A percentile compares a stretch with the other conserved stretches of the same genome.
Evolutionary conservation across 192 early-diverging fungal species (phyloP).

Genomic region (Coemansia sp.): DNA sequence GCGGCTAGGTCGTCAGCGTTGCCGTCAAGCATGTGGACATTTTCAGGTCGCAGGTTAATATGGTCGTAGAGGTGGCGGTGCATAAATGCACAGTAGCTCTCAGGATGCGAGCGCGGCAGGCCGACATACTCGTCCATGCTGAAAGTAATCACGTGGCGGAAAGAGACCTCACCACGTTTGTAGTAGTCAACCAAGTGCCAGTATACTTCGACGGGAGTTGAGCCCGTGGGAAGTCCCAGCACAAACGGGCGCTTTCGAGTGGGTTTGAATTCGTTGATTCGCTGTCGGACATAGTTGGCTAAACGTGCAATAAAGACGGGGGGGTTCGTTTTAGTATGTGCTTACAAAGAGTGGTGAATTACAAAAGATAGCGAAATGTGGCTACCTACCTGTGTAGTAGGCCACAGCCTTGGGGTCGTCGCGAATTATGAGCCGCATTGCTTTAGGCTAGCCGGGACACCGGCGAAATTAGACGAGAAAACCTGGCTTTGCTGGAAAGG

Average conservation of each 20-base stretch:
- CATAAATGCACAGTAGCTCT: slow-evolving; percentile 90
- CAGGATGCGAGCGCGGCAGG: slow-evolving; percentile 72
- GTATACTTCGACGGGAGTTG: slow-evolving; percentile 80
- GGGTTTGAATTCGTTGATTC: slow-evolving; percentile 78
- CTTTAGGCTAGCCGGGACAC: slow-evolving; percentile 3
- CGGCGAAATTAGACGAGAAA: not conserved
- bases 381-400: slow-evolving; percentile 48
- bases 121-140: slow-evolving; percentile 91
- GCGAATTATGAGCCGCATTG: slow-evolving; percentile 54
- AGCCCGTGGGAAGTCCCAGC: slow-evolving; percentile 83
- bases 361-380: not conserved
- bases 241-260: slow-evolving; percentile 77
- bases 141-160: slow-evolving; percentile 79
- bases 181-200: slow-evolving; percentile 75
- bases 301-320: slow-evolving; percentile 10
- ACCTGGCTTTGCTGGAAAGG: not conserved
- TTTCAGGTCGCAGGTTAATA: slow-evolving; percentile 74
- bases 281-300: slow-evolving; percentile 77
- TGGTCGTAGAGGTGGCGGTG: slow-evolving; percentile 85
- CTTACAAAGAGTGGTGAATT: not conserved
- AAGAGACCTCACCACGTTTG: slow-evolving; percentile 71
- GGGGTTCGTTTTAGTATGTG: not conserved
- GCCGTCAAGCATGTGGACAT: slow-evolving; percentile 82
- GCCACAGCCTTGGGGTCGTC: slow-evolving; percentile 58
- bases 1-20: slow-evolving; percentile 79